Evolutionary conservation across 192 early-diverging fungal species (phyloP), one percentile per base, ranked within the genome.

Genomic region (Backusella luteola): DNA sequence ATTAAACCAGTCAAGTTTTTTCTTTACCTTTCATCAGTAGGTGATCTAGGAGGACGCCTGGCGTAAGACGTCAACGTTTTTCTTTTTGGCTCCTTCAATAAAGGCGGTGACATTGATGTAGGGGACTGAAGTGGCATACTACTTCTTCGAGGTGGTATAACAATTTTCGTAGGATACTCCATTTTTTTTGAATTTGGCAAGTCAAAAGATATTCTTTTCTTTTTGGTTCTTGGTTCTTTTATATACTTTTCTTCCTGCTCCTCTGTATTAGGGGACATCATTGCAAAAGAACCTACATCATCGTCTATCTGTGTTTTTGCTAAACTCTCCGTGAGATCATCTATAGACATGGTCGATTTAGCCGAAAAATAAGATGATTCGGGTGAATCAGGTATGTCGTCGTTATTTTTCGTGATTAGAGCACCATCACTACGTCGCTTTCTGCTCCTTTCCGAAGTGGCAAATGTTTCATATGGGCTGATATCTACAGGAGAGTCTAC

Each of bases 281-380:
- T 63, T 26, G 11, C n/a, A 63, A 63, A 29, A 63, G 56, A 63
- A 63, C 21, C 56, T 29, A 63, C 21, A 29, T 29, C 36, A 26
- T 70, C 69, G 17, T 73, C 41, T 72, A 72, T 9, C 29, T 32
- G 70, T 52, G 29, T 35, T 35, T 73, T 53, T 35, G 71, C 32
- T 15, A 53, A 49, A n/a, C 23, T 73, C 19, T 56, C 53, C 23
- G 23, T 66, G n/a, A 41, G 5, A 2, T 74, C 35, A 6, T 63
- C 36, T 0, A 66, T 34, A 26, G 73, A 74, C 3, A 34, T 39
- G 3, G 73, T 26, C 7, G 73, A 74, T 38, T 56, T 34, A 6
- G 73, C 73, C 6, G 73, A 74, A 39, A 66, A 74, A 21, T 74
- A 74, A 4, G 36, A 74, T 9, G 73, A 66, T 8, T 66, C 73